Conservation (phyloP, 306 rosid species). For the Acacia acuminata region DNA sequence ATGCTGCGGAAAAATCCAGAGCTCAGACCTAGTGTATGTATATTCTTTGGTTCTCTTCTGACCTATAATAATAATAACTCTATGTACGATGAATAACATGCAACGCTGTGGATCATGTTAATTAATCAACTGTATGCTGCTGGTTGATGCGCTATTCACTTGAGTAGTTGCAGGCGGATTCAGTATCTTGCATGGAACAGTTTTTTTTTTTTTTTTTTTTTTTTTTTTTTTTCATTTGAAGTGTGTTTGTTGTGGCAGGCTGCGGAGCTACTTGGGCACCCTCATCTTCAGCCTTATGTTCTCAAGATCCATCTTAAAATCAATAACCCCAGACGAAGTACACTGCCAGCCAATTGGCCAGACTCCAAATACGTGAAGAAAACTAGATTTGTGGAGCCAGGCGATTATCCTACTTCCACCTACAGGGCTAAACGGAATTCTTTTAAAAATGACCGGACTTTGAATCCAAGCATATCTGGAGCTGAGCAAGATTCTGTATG, state of each 20-base stretch:
- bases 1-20: slow-evolving; percentile 99
- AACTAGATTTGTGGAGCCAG: slow-evolving; percentile 72
- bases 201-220: slow-evolving; percentile 29
- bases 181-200: slow-evolving; percentile 16
- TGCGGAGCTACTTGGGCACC: slow-evolving; percentile 80
- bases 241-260: slow-evolving; percentile 65
- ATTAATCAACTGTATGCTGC: slow-evolving; percentile 2
- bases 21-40: slow-evolving; percentile 94
- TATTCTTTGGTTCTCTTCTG: slow-evolving; percentile 31
- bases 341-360: slow-evolving; percentile 60
- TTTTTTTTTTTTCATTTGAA: slow-evolving; percentile 40
- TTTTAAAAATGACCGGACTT: slow-evolving; percentile 65
- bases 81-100: slow-evolving; percentile 13
- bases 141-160: neutral
- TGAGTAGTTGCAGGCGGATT: slow-evolving; percentile 15
- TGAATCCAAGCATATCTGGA: slow-evolving; percentile 86
- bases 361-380: slow-evolving; percentile 62
- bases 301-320: slow-evolving; percentile 81
- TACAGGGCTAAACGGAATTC: slow-evolving; percentile 61
- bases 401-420: slow-evolving; percentile 38
- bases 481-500: slow-evolving; percentile 71
- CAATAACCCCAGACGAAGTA: slow-evolving; percentile 68
- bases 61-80: slow-evolving; percentile 23
- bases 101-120: slow-evolving; percentile 17
- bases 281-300: slow-evolving; percentile 80